Percentiles rank a stretch among this genome's conserved stretches.
Conservation (phyloP, 2,329 filamentous ascomycete species). For the Penicillium griseofulvum region DNA sequence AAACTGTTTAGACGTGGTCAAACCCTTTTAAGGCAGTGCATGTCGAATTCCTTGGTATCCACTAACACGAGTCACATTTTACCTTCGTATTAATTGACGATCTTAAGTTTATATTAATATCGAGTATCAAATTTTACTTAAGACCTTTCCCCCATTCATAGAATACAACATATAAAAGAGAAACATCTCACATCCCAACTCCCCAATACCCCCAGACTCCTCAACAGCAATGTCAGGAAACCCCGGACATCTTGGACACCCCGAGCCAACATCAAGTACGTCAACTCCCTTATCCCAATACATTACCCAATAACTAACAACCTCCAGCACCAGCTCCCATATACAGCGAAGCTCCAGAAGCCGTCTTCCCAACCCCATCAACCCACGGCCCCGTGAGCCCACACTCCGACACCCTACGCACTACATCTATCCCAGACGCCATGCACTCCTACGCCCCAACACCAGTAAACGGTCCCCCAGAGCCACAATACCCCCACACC, state of each 20-base stretch:
- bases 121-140: too few relatives aligned
- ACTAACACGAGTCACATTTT: too few relatives aligned
- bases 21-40: too few relatives aligned
- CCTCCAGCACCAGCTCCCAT: not conserved
- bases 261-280: not conserved
- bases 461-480: not conserved
- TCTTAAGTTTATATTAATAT: too few relatives aligned
- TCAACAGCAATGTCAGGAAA: not conserved
- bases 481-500: slow-evolving; percentile 2
- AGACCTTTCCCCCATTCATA: not conserved
- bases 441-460: not conserved
- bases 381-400: not conserved
- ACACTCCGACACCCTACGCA: not conserved
- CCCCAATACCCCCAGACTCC: not conserved
- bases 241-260: not conserved
- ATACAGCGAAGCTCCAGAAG: slow-evolving; percentile 7
- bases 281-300: not conserved
- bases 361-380: not conserved
- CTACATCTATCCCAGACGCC: not conserved
- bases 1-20: too few relatives aligned
- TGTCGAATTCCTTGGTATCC: too few relatives aligned
- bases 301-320: not conserved
- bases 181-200: not conserved
- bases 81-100: too few relatives aligned
- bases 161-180: too few relatives aligned